Evolutionary conservation across 768 basidiomycete genomes (phyloP).

Genomic region (Pleurotus sapidus): DNA sequence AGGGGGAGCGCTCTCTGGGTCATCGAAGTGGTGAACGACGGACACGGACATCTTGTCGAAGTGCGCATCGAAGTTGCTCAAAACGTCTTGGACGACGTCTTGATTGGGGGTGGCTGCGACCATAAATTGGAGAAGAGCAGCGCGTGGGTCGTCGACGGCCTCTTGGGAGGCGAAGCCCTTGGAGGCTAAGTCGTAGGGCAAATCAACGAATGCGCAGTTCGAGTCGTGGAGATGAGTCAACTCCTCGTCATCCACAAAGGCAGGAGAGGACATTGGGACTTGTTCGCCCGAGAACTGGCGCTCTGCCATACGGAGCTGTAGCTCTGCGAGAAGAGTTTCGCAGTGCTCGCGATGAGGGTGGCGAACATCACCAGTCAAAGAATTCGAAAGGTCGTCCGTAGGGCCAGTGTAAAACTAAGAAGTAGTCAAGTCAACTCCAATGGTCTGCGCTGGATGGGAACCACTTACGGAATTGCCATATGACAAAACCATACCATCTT

Average conservation of each 20-base stretch:
- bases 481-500: slow-evolving; percentile 78
- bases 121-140: slow-evolving; percentile 78
- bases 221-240: slow-evolving; percentile 46
- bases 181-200: slow-evolving; percentile 33
- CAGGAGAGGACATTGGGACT: slow-evolving; percentile 26
- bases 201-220: slow-evolving; percentile 53
- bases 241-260: slow-evolving; percentile 13
- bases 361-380: slow-evolving; percentile 27
- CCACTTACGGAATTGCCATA: slow-evolving; percentile 79
- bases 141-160: slow-evolving; percentile 35
- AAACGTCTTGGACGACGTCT: slow-evolving; percentile 45
- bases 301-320: slow-evolving; percentile 15
- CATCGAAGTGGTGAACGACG: slow-evolving; percentile 42
- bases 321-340: slow-evolving; percentile 34
- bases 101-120: slow-evolving; percentile 61
- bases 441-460: neutral
- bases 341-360: slow-evolving; percentile 57
- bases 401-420: slow-evolving; percentile 74
- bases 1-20: slow-evolving; percentile 31
- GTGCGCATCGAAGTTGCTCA: slow-evolving; percentile 46
- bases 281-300: slow-evolving; percentile 22
- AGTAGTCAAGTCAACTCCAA: neutral
- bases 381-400: slow-evolving; percentile 36
- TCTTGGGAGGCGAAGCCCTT: slow-evolving; percentile 20
- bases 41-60: slow-evolving; percentile 46